Percentiles rank a stretch among this genome's conserved stretches.
phyloP scores from a whole-genome alignment of 148 eudicot species.

The Nepenthes gracilis region DNA sequence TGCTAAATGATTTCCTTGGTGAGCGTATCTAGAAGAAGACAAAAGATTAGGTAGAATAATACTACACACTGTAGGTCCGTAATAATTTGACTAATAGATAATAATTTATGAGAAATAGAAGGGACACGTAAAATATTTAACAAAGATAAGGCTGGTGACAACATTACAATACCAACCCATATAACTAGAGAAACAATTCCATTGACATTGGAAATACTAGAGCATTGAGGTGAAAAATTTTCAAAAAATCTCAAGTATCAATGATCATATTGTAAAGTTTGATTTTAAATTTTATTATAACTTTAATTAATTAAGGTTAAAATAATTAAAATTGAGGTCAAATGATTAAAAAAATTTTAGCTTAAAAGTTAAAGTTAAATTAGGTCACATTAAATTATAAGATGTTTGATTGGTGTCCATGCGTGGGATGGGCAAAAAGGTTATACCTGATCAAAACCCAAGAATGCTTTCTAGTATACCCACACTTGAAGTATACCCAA shows the following conservation, averaged over 20 bases:
- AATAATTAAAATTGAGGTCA: too few species aligned
- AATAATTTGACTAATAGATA: neutral
- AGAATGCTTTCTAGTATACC: too few species aligned
- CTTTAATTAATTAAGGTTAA: too few species aligned
- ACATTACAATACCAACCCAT: neutral
- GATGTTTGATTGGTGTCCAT: too few species aligned
- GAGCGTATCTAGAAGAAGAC: neutral
- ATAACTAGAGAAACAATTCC: neutral
- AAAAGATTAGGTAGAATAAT: neutral
- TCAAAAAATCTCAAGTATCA: neutral
- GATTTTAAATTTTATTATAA: too few species aligned
- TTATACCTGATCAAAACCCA: too few species aligned
- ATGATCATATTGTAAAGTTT: neutral
- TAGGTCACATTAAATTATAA: too few species aligned
- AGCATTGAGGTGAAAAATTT: neutral
- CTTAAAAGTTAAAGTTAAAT: too few species aligned
- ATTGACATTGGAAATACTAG: neutral
- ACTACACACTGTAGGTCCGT: neutral
- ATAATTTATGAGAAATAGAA: neutral
- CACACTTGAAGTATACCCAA: too few species aligned
- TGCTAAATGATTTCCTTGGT: neutral
- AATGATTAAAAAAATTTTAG: too few species aligned
- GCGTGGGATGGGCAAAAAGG: too few species aligned
- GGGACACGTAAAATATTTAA: neutral
- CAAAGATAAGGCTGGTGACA: neutral